phyloP scores from a whole-genome alignment of 495 filamentous ascomycete genomes.

The Hypoxylon trugodes region DNA sequence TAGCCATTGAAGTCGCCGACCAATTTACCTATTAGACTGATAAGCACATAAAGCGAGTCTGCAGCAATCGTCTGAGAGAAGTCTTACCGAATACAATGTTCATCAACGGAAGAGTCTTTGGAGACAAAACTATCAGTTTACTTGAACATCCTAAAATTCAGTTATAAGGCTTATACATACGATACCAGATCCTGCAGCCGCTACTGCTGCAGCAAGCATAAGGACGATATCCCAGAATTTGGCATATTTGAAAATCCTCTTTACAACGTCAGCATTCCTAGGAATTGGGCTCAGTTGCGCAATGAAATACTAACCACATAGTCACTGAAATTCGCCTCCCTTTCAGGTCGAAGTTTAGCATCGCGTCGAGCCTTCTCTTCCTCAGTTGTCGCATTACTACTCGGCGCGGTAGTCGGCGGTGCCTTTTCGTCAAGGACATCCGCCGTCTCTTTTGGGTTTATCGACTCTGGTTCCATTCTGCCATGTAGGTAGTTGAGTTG shows the following conservation, averaged over 20 bases:
- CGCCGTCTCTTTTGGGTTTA: constrained; percentile 17
- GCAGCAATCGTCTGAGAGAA: not conserved
- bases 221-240: constrained; percentile 52
- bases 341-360: constrained; percentile 48
- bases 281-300: not conserved
- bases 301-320: constrained; percentile 42
- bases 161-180: constrained; percentile 25
- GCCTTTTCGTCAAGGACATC: constrained; percentile 17
- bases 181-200: constrained; percentile 39
- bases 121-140: constrained; percentile 4
- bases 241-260: constrained; percentile 56
- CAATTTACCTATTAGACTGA: constrained; percentile 30
- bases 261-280: constrained; percentile 14
- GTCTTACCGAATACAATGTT: constrained; percentile 43
- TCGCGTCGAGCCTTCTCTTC: constrained; percentile 41
- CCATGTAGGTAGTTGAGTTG: constrained; percentile 1
- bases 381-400: constrained; percentile 17
- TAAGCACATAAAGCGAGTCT: constrained; percentile 21
- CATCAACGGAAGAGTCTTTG: constrained; percentile 40
- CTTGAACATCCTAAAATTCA: not conserved
- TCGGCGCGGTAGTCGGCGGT: constrained; percentile 3
- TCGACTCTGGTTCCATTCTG: constrained; percentile 25
- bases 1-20: constrained; percentile 45
- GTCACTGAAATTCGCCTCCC: constrained; percentile 53
- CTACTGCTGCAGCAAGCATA: constrained; percentile 45